Evolutionary conservation across 2,329 filamentous ascomycete genomes (phyloP), one percentile per base, ranked within the genome.

Genomic region (Talaromyces sp.): DNA sequence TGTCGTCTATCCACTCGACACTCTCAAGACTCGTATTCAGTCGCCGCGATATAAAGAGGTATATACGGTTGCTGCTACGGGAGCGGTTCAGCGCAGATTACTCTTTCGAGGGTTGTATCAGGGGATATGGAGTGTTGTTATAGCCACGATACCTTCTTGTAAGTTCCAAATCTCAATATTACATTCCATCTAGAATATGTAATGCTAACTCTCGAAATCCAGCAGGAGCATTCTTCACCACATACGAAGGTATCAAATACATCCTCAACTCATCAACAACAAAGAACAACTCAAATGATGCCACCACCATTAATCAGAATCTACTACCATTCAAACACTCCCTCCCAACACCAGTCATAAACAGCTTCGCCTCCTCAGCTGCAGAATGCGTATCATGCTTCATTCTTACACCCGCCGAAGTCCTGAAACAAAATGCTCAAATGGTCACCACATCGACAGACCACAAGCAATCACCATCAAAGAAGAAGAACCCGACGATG

Each of bases 401-500:
- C 22, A 91, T 97, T 67, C 85, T 97, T 40, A 94, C 93, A 0
- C 93, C 93, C 0, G 92, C 92, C 15, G 93, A 97, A 76, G 91
- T 96, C 7, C 86, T 97, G 68, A 97, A 97, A 80, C 93, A 96
- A 75, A 97, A 97, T 77, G 92, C 93, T 0, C 93, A 97, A 77
- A 93, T 97, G 85, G 82, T 95, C 0, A 81, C 81, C 25, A 40
- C 15, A 40, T 72, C 53, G 65, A 19, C 68, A 45, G 38, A 59
- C 38, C 49, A 5, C 19, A 49, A 13, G 15, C 36, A 27, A 2
- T 34, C 5, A 34, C n/a, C 19, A 77, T 31, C 19, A 10, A 58
- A 15, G 8, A 61, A 15, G 8, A 61, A 4, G 75, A 58, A 82
- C 63, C 83, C 85, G 0, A 87, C 85, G 76, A 53, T 88, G 5